Conservation (phyloP, 73 alveolate species). For the Diophrys appendiculata region DNA sequence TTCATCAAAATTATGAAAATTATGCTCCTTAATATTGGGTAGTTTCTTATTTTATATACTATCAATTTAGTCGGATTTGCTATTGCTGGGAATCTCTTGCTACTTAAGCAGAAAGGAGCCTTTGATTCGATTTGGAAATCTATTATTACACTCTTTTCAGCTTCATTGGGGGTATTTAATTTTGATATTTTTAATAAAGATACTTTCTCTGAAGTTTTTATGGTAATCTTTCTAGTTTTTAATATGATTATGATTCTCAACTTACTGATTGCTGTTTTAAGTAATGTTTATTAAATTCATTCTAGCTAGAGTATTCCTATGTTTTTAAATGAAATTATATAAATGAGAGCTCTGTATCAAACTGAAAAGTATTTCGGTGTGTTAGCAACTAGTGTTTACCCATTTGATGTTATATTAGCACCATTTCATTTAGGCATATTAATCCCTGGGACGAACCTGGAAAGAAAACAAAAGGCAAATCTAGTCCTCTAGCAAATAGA, state of each 20-base stretch:
- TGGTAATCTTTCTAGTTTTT: slow-evolving; percentile 1
- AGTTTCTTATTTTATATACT: not conserved
- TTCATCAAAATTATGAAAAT: slow-evolving; percentile 6
- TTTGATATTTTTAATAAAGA: not conserved
- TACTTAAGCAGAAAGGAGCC: not conserved
- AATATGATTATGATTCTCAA: not conserved
- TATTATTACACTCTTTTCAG: slow-evolving; percentile 11
- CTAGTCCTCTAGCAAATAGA: not conserved
- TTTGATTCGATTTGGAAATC: not conserved
- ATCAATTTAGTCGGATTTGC: slow-evolving; percentile 8
- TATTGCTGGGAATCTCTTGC: slow-evolving; percentile 4
- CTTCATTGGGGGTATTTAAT: slow-evolving; percentile 7
- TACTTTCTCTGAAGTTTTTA: not conserved
- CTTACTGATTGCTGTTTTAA: slow-evolving; percentile 4
- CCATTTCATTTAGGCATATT: not conserved
- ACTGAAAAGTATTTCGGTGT: not conserved
- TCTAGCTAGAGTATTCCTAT: not conserved
- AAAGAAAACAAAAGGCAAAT: not conserved
- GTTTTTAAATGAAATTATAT: not conserved
- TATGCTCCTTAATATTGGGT: not conserved
- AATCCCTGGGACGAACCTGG: not conserved
- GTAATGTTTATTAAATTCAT: not conserved
- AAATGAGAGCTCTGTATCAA: not conserved
- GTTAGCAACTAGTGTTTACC: not conserved
- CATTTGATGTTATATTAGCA: not conserved